Conservation (phyloP, 768 basidiomycete species). For the Coprinopsis marcescibilis region DNA sequence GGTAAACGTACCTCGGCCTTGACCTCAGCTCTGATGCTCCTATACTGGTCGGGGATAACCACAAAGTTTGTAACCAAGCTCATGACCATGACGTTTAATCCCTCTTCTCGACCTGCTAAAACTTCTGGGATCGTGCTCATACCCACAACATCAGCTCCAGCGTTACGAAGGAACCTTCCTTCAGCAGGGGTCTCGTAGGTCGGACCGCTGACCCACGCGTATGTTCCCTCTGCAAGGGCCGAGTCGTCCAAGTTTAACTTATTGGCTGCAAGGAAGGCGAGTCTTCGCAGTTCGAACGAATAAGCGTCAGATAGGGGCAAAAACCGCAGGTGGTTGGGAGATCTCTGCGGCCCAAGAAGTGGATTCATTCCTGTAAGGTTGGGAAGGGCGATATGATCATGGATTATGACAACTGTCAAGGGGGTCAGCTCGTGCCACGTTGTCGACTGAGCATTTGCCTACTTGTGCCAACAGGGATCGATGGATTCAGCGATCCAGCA, state of each 20-base stretch:
- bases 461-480: conserved; percentile 79
- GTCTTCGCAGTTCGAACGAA: conserved; percentile 60
- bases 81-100: conserved; percentile 69
- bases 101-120: conserved; percentile 70
- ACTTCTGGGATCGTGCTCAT: conserved; percentile 95
- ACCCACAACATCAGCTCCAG: conserved; percentile 87
- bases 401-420: conserved; percentile 67
- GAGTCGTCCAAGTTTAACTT: conserved; percentile 45
- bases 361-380: conserved; percentile 74
- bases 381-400: conserved; percentile 81
- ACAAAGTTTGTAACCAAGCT: conserved; percentile 87
- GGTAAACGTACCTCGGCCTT: conserved; percentile 58
- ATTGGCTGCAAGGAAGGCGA: conserved; percentile 68
- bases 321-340: conserved; percentile 63
- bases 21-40: conserved; percentile 69
- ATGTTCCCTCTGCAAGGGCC: conserved; percentile 74
- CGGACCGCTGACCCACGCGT: conserved; percentile 88
- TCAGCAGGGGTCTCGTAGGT: conserved; percentile 90
- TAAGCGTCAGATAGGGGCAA: conserved; percentile 83
- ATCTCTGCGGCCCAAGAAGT: conserved; percentile 64
- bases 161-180: conserved; percentile 65
- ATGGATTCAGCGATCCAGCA: conserved; percentile 72
- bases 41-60: conserved; percentile 60
- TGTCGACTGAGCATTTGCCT: conserved; percentile 18
- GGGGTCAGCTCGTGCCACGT: conserved; percentile 11